Evolutionary conservation across 2,329 filamentous ascomycete species (phyloP), one percentile per base, ranked within the genome.

Genomic region (Botryosphaeria agaves): DNA sequence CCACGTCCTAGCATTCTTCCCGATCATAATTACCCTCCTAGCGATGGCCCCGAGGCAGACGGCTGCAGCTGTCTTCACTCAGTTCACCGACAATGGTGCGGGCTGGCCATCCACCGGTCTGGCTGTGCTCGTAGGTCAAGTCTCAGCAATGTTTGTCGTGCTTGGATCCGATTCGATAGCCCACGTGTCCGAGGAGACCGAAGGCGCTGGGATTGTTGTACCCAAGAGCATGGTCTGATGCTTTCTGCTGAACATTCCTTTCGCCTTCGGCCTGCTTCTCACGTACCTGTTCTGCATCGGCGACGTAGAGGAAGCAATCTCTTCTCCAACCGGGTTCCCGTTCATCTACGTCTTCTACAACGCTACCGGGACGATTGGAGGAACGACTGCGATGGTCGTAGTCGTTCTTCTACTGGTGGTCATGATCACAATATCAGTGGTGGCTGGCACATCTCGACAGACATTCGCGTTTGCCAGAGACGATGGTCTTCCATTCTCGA

Each of bases 1-100:
- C 17, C 57, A 62, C 35, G 44, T 61, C 9, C 47, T 57, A 25
- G 56, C 49, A n/a, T 62, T 61, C 45, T 44, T 61, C 34, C 48
- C 49, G 18, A 51, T 61, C 34, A 48, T 61, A 19, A 46, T 57
- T 17, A 45, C 54, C 9, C 40, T 55, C 16, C 52, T 49, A 48
- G 45, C 46, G 1, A 36, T 54, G 18, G 32, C 53, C 39, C 46
- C 46, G 30, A 37, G 44, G 18, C 38, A 41, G 3, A 39, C 45
- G 0, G 43, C 47, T 2, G 41, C 48, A 21, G 40, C 36, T 5
- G 46, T 45, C 5, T 54, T 54, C 28, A 49, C 45, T 0, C 23
- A 41, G 34, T 42, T 60, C 39, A 49, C 40, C 3, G 41, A 45
- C 25, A 53, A 57, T 28, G 44, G 42, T 4, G 52, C 52, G 5